These are phyloP conservation scores for Astrothelium macrocarpum DNA, from an alignment of 495 filamentous ascomycete species.

Conservation along the genomic window DNA sequence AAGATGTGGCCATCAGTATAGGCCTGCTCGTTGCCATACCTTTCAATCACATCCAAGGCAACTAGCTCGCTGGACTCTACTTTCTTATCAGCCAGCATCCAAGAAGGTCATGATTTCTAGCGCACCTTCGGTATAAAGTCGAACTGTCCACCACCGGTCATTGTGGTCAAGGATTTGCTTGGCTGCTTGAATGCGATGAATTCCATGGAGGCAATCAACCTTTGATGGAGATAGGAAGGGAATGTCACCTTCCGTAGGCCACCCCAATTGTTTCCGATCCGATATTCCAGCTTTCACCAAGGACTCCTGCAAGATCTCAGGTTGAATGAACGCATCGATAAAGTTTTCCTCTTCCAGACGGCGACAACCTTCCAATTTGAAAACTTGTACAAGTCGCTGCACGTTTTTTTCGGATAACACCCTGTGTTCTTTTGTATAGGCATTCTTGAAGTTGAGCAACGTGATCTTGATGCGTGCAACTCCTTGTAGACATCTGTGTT, in stretches of 20 bases:
- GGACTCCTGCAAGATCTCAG: neutral
- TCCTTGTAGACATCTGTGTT: neutral
- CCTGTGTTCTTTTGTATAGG: neutral
- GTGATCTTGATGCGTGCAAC: neutral
- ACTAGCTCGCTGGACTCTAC: neutral
- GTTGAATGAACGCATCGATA: neutral
- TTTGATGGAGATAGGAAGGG: neutral
- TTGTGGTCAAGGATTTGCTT: neutral
- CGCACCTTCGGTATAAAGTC: neutral
- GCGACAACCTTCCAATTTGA: neutral
- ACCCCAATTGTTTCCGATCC: neutral
- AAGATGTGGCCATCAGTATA: slow-evolving; percentile 2
- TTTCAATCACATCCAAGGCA: neutral
- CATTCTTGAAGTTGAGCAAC: neutral
- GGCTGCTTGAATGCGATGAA: slow-evolving; percentile 3
- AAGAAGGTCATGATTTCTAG: no score
- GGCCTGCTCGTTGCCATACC: neutral
- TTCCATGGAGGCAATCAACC: neutral
- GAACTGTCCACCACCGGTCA: slow-evolving; percentile 4
- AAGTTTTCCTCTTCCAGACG: neutral
- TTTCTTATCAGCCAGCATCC: neutral
- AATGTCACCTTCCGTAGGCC: neutral
- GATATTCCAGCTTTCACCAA: neutral
- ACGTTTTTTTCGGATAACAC: neutral
- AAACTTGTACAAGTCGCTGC: neutral